phyloP scores from a whole-genome alignment of 768 basidiomycete species.

The Lepiota brunneoincarnata region DNA sequence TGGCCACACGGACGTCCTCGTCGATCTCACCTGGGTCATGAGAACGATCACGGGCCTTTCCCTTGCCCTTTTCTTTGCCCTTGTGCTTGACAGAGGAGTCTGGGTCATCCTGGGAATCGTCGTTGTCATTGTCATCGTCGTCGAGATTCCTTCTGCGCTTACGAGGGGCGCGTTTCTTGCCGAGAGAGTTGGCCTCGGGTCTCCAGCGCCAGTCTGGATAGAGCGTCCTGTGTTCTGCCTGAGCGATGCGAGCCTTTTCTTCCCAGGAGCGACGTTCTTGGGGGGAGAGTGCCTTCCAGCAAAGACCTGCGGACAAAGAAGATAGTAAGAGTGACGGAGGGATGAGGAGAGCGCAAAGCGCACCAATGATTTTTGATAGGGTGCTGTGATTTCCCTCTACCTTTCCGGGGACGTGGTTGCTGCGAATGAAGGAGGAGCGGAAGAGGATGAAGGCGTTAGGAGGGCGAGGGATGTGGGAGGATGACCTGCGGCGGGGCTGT shows the following conservation, averaged over 20 bases:
- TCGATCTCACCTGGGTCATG: slow-evolving; percentile 2
- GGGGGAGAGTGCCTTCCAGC: slow-evolving; percentile 69
- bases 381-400: slow-evolving; percentile 81
- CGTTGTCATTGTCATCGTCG: slow-evolving; percentile 21
- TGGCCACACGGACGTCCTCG: slow-evolving; percentile 56
- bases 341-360: slow-evolving; percentile 16
- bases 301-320: slow-evolving; percentile 45
- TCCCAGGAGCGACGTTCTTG: slow-evolving; percentile 77
- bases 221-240: slow-evolving; percentile 67
- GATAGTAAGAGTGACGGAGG: neutral
- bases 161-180: slow-evolving; percentile 32
- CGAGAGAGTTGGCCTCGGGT: slow-evolving; percentile 49
- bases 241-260: slow-evolving; percentile 65
- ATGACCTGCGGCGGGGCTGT: neutral
- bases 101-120: slow-evolving; percentile 16
- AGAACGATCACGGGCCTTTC: slow-evolving; percentile 18
- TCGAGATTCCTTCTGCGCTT: slow-evolving; percentile 16
- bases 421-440: slow-evolving; percentile 73
- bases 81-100: slow-evolving; percentile 17
- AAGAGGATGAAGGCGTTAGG: slow-evolving; percentile 88
- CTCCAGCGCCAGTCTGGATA: slow-evolving; percentile 86
- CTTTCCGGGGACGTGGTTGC: slow-evolving; percentile 69
- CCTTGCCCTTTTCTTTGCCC: slow-evolving; percentile 17
- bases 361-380: slow-evolving; percentile 80
- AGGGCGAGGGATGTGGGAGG: slow-evolving; percentile 69